Percentiles rank a stretch among this genome's conserved stretches.
Conservation (phyloP, 2,329 filamentous ascomycete species). For the Clarireedia homoeocarpa region DNA sequence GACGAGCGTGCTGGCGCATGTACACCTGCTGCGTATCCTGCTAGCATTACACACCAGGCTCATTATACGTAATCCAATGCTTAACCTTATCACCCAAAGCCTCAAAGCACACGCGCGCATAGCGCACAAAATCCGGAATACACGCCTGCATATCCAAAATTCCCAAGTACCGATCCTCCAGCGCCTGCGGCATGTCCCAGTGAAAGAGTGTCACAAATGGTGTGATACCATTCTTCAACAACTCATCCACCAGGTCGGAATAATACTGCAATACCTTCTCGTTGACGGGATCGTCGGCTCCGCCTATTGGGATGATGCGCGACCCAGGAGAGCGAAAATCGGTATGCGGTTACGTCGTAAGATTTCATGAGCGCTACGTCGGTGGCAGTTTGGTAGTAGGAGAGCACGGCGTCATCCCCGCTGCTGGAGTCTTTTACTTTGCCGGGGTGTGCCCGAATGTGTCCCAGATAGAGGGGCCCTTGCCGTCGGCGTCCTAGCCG, state of each 20-base stretch:
- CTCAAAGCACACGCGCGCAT: conserved; percentile 68
- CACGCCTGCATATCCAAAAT: conserved; percentile 74
- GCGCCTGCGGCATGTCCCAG: conserved; percentile 73
- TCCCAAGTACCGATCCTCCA: conserved; percentile 76
- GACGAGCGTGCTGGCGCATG: conserved; percentile 76
- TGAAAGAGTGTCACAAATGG: conserved; percentile 79
- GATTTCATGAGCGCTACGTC: conserved; percentile 71
- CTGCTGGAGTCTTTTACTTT: conserved; percentile 73
- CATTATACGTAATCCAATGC: conserved; percentile 84
- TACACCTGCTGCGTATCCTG: conserved; percentile 68
- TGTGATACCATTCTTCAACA: conserved; percentile 65
- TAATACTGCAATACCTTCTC: conserved; percentile 70
- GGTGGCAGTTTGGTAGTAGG: conserved; percentile 67
- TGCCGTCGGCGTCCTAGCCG: too few relatives aligned
- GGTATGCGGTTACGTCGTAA: conserved; percentile 64
- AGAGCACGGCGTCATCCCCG: conserved; percentile 73
- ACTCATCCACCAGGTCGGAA: conserved; percentile 66
- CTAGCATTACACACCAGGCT: conserved; percentile 78
- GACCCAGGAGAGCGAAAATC: conserved; percentile 80
- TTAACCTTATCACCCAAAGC: conserved; percentile 63
- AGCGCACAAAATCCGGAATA: conserved; percentile 70
- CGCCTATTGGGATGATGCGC: conserved; percentile 73
- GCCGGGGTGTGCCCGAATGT: conserved; percentile 70
- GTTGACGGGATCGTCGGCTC: conserved; percentile 73
- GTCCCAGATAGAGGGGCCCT: conserved; percentile 79